phyloP scores from a whole-genome alignment of 2,329 filamentous ascomycete species.

The Passalora sequoiae region DNA sequence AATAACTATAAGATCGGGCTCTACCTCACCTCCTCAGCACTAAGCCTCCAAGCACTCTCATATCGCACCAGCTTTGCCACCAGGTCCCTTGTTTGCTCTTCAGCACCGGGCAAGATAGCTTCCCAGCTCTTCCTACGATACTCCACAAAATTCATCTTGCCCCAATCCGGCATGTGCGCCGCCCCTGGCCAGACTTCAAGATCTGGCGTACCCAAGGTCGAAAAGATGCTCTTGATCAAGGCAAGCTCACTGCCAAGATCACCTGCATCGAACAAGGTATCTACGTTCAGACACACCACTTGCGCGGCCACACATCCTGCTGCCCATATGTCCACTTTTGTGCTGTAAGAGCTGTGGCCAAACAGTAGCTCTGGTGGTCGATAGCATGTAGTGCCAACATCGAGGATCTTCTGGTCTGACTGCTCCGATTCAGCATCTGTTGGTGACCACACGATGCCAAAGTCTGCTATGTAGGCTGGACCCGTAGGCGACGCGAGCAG shows the following conservation, averaged over 20 bases:
- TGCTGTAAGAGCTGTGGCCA: constrained; percentile 67
- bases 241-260: constrained; percentile 89
- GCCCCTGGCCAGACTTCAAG: constrained; percentile 77
- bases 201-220: constrained; percentile 81
- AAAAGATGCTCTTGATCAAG: constrained; percentile 86
- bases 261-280: constrained; percentile 75
- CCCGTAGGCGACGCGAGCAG: constrained; percentile 43
- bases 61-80: constrained; percentile 66
- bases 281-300: constrained; percentile 51
- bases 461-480: constrained; percentile 80
- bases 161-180: constrained; percentile 71
- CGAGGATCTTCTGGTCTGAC: constrained; percentile 68
- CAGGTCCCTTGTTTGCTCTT: constrained; percentile 57
- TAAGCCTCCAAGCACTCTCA: constrained; percentile 62
- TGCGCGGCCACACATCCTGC: constrained; percentile 81
- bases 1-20: too few relatives aligned
- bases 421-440: constrained; percentile 56
- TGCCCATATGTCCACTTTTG: constrained; percentile 81
- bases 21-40: constrained; percentile 55
- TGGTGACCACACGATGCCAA: constrained; percentile 84
- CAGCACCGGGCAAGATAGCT: constrained; percentile 59
- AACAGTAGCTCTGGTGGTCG: constrained; percentile 87
- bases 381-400: constrained; percentile 90
- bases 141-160: constrained; percentile 71
- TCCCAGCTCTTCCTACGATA: constrained; percentile 67